Evolutionary conservation across 2,329 filamentous ascomycete genomes (phyloP).

Genomic region (Penicillium expansum): DNA sequence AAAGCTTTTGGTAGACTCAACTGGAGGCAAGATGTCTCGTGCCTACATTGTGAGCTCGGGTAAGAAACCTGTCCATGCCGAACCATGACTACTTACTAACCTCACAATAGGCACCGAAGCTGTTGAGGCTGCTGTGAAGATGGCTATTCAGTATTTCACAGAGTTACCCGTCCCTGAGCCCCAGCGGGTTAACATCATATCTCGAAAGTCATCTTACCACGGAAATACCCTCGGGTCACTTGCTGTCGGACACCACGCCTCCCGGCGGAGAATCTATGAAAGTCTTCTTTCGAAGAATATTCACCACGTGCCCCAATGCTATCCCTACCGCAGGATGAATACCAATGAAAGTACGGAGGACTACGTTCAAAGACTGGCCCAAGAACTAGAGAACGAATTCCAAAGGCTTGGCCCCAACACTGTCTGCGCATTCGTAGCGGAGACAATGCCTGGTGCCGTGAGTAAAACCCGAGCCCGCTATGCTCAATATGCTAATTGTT

Average conservation of each 20-base stretch:
- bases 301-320: slow-evolving; percentile 62
- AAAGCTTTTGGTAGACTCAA: slow-evolving; percentile 48
- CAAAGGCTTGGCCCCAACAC: slow-evolving; percentile 59
- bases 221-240: slow-evolving; percentile 67
- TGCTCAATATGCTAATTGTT: not conserved
- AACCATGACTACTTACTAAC: slow-evolving; percentile 2
- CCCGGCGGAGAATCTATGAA: slow-evolving; percentile 59
- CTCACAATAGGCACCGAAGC: slow-evolving; percentile 57
- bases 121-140: slow-evolving; percentile 64
- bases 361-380: slow-evolving; percentile 58
- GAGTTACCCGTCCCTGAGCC: slow-evolving; percentile 53
- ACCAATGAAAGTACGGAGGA: slow-evolving; percentile 51
- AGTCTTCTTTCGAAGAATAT: slow-evolving; percentile 55
- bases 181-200: slow-evolving; percentile 58
- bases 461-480: slow-evolving; percentile 14
- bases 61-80: slow-evolving; percentile 19
- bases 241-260: slow-evolving; percentile 61
- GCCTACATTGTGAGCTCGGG: slow-evolving; percentile 58
- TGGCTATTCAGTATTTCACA: slow-evolving; percentile 62
- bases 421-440: slow-evolving; percentile 65
- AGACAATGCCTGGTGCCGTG: slow-evolving; percentile 51
- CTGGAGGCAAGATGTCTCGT: slow-evolving; percentile 51
- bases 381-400: slow-evolving; percentile 66
- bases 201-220: slow-evolving; percentile 64
- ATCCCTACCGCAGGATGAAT: slow-evolving; percentile 57